Percentiles rank a stretch among this genome's conserved stretches.
Evolutionary conservation across 495 filamentous ascomycete species (phyloP).

Genomic region (Annulohypoxylon bovei): DNA sequence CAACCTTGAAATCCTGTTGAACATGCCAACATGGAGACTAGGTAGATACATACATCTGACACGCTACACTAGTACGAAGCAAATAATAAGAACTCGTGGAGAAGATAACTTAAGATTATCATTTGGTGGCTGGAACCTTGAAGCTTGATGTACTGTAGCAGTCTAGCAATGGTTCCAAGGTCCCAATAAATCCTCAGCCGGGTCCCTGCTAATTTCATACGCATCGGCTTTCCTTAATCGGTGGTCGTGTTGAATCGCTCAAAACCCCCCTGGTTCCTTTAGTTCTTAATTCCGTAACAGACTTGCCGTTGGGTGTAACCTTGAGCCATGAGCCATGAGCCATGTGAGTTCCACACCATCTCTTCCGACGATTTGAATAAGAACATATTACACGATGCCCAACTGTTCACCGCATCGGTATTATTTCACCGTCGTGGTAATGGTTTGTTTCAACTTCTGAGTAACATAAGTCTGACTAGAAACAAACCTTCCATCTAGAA

Average conservation of each 20-base stretch:
- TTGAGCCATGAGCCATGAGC: slow-evolving; percentile 8
- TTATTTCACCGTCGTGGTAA: not conserved
- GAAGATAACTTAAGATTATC: not conserved
- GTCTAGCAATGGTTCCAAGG: not conserved
- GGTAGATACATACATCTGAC: too few relatives aligned
- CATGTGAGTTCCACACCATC: slow-evolving; percentile 40
- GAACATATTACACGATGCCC: slow-evolving; percentile 18
- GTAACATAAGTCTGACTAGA: slow-evolving; percentile 16
- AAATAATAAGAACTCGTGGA: slow-evolving; percentile 9
- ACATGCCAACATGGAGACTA: too few relatives aligned
- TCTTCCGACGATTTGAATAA: slow-evolving; percentile 26
- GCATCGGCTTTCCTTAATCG: slow-evolving; percentile 43
- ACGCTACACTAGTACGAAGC: not conserved
- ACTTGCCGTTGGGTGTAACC: slow-evolving; percentile 39
- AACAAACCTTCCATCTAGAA: slow-evolving; percentile 13
- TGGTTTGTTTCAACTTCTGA: slow-evolving; percentile 20
- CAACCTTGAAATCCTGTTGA: slow-evolving; percentile 1
- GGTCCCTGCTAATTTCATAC: slow-evolving; percentile 21
- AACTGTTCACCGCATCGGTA: slow-evolving; percentile 20
- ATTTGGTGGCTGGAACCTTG: slow-evolving; percentile 21
- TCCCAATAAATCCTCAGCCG: not conserved
- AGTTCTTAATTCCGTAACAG: slow-evolving; percentile 12
- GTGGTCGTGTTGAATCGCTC: slow-evolving; percentile 23
- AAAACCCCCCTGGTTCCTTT: slow-evolving; percentile 6
- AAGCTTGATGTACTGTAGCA: not conserved